These are phyloP conservation scores for Penicillium polonicum DNA, from an alignment of 2,329 filamentous ascomycete species.

Conservation along the genomic window DNA sequence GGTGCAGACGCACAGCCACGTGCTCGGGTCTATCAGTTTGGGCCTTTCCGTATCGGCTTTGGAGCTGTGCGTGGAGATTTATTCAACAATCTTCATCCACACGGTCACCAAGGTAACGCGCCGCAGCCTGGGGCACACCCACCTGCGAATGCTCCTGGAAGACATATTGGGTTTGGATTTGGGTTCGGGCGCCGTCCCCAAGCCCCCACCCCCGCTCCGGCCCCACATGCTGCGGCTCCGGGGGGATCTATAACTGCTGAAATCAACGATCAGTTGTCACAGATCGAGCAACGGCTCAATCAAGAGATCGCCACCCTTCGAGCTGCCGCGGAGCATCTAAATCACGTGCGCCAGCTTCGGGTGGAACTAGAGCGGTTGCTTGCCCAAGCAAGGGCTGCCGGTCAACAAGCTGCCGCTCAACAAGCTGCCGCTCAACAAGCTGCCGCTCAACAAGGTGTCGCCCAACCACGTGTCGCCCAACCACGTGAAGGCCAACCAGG, in stretches of 20 bases:
- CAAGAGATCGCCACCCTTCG: constrained; percentile 65
- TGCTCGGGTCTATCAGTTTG: constrained; percentile 68
- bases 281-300: constrained; percentile 67
- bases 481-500: not conserved
- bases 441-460: not conserved
- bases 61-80: constrained; percentile 59
- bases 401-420: too few species aligned
- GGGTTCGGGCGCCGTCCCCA: constrained; percentile 40
- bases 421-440: constrained; percentile 26
- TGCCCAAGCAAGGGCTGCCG: constrained; percentile 38
- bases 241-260: constrained; percentile 26
- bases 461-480: not conserved
- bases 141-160: constrained; percentile 37
- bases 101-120: constrained; percentile 54
- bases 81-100: constrained; percentile 66
- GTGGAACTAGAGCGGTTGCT: constrained; percentile 67
- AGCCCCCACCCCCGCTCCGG: constrained; percentile 14
- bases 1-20: constrained; percentile 44
- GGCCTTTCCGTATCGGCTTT: constrained; percentile 72
- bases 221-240: constrained; percentile 9
- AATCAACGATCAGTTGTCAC: constrained; percentile 61
- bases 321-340: constrained; percentile 65
- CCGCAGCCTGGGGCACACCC: constrained; percentile 37
- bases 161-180: constrained; percentile 44
- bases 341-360: constrained; percentile 65